phyloP scores from a whole-genome alignment of 768 basidiomycete species.

The Sarcodon aspratus region DNA sequence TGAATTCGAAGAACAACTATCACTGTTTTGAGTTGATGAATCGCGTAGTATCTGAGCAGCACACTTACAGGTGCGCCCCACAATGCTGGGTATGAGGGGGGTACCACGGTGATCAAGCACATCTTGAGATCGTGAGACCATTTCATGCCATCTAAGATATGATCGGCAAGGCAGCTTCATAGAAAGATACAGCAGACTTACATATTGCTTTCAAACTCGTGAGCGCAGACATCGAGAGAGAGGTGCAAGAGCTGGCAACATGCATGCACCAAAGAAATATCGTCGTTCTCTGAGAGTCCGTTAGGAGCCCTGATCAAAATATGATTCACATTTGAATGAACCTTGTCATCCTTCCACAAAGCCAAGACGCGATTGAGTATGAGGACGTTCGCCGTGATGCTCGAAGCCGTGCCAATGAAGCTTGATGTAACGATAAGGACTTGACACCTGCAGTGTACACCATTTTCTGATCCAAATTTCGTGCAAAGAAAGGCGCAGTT shows the following conservation, averaged over 20 bases:
- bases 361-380: conserved; percentile 22
- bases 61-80: conserved; percentile 23
- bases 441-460: too few species aligned
- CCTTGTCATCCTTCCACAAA: conserved; percentile 23
- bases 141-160: conserved; percentile 13
- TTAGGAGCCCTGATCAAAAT: too few species aligned
- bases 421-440: too few species aligned
- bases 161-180: neutral
- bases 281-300: too few species aligned
- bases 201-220: conserved; percentile 12
- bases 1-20: too few species aligned
- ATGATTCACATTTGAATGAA: too few species aligned
- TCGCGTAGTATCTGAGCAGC: conserved; percentile 5
- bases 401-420: too few species aligned
- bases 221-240: conserved; percentile 12
- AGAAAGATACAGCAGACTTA: conserved; percentile 6
- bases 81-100: conserved; percentile 13
- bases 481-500: too few species aligned
- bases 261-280: too few species aligned
- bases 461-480: too few species aligned
- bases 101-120: conserved; percentile 16
- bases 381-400: conserved; percentile 13
- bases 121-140: conserved; percentile 12
- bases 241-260: conserved; percentile 10
- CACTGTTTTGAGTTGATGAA: too few species aligned